Percentiles rank a stretch among this genome's conserved stretches.
Conservation (phyloP, 345 rosid species). For the Syzygium oleosum region DNA sequence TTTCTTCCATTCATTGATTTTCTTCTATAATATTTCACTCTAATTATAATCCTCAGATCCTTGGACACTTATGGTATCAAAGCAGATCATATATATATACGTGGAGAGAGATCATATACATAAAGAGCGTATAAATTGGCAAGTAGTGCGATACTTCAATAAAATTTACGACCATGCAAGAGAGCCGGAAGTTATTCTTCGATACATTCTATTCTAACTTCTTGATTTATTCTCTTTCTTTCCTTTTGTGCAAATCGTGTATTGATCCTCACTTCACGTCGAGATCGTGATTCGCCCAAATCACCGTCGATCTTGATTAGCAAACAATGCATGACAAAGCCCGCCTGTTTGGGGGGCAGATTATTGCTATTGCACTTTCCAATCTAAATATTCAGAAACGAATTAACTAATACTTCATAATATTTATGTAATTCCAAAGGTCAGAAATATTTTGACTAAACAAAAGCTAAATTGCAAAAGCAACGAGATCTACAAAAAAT, state of each 20-base stretch:
- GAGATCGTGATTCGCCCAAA: background rate
- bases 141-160: too few species aligned
- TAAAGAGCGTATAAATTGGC: background rate
- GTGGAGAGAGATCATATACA: background rate
- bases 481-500: background rate
- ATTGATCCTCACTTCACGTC: background rate
- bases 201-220: background rate
- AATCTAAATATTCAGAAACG: background rate
- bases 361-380: background rate
- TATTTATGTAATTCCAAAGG: background rate
- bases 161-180: background rate
- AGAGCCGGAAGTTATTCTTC: background rate
- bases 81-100: too few species aligned
- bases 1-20: too few species aligned
- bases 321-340: background rate
- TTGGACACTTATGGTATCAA: too few species aligned
- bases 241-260: background rate
- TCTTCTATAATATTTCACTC: too few species aligned
- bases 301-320: background rate
- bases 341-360: accelerated
- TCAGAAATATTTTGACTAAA: background rate
- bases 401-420: background rate
- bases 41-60: too few species aligned
- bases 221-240: background rate
- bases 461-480: background rate